Percentiles rank a stretch among this genome's conserved stretches.
Conservation (phyloP, 2,329 filamentous ascomycete genomes). For the Hypocrella siamensis region DNA sequence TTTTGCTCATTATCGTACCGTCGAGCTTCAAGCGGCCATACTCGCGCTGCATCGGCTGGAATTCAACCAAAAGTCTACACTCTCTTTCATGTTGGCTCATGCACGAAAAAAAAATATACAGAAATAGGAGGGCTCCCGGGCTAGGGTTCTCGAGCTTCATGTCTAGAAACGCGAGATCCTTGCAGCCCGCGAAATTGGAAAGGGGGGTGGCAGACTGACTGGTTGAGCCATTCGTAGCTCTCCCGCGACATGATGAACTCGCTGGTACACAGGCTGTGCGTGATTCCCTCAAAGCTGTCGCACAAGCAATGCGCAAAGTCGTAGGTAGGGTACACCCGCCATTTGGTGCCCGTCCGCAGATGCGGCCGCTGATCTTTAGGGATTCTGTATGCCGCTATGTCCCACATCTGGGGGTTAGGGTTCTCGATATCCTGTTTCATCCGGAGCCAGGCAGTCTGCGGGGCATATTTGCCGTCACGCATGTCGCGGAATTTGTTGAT, state of each 20-base stretch:
- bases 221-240: slow-evolving; percentile 83
- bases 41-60: slow-evolving; percentile 88
- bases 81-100: too few relatives aligned
- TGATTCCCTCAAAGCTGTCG: slow-evolving; percentile 83
- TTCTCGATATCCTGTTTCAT: slow-evolving; percentile 84
- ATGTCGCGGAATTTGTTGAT: slow-evolving; percentile 75
- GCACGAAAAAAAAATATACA: not conserved
- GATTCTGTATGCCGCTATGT: slow-evolving; percentile 80
- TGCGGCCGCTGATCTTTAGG: slow-evolving; percentile 49
- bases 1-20: slow-evolving; percentile 76
- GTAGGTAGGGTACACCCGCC: slow-evolving; percentile 91
- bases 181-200: slow-evolving; percentile 42
- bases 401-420: slow-evolving; percentile 92
- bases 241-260: slow-evolving; percentile 75
- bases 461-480: slow-evolving; percentile 80
- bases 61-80: slow-evolving; percentile 72
- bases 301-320: slow-evolving; percentile 85
- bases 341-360: slow-evolving; percentile 64
- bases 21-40: slow-evolving; percentile 52
- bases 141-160: not conserved
- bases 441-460: slow-evolving; percentile 66
- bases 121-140: too few relatives aligned
- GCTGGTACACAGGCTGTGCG: slow-evolving; percentile 85
- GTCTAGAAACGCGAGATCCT: not conserved
- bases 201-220: slow-evolving; percentile 63